Evolutionary conservation across 352 stramenopile species (phyloP).

Genomic region (Phytophthora sojae): DNA sequence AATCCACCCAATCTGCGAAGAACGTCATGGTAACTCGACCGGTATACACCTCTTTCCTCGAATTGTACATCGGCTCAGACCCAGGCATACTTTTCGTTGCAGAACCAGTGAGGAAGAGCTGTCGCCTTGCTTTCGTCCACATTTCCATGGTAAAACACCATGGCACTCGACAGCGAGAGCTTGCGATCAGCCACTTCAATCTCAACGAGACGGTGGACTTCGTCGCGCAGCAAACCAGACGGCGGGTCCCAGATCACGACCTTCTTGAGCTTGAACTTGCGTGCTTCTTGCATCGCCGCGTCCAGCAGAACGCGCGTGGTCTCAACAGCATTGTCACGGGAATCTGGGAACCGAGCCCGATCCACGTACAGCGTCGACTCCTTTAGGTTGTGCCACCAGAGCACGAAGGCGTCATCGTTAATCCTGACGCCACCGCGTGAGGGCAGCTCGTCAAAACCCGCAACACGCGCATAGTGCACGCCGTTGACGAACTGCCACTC

Average conservation of each 20-base stretch:
- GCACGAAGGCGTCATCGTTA: conserved; percentile 51
- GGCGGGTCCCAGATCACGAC: conserved; percentile 56
- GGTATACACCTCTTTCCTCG: neutral
- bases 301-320: conserved; percentile 31
- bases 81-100: conserved; percentile 70
- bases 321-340: conserved; percentile 17
- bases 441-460: conserved; percentile 39
- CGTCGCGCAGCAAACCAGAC: conserved; percentile 29
- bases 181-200: conserved; percentile 40
- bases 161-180: conserved; percentile 58
- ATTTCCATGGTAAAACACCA: conserved; percentile 44
- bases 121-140: neutral
- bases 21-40: neutral
- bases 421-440: conserved; percentile 46
- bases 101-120: conserved; percentile 44
- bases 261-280: conserved; percentile 43
- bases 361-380: conserved; percentile 61
- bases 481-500: conserved; percentile 68
- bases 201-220: conserved; percentile 31
- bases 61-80: conserved; percentile 29
- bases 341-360: conserved; percentile 45
- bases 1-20: neutral
- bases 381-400: conserved; percentile 68
- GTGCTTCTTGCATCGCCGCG: conserved; percentile 38
- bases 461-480: conserved; percentile 45